phyloP scores from a whole-genome alignment of 495 filamentous ascomycete species.

The Thermothielavioides terrestris region DNA sequence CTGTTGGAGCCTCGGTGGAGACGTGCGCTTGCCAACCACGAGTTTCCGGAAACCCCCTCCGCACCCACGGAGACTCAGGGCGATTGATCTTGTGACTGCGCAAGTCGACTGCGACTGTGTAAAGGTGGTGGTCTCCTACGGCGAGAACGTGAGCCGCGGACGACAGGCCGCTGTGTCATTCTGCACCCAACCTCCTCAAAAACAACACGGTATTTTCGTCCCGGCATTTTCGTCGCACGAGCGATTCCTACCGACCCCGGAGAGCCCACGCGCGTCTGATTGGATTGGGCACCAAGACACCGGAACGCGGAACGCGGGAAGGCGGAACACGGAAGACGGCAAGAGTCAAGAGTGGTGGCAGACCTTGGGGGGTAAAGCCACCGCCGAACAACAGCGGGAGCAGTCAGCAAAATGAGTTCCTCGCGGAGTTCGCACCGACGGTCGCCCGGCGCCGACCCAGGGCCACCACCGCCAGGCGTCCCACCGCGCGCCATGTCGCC shows the following conservation, averaged over 20 bases:
- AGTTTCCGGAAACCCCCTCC: background rate
- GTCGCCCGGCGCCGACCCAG: conserved; percentile 42
- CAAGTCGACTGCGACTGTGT: no score
- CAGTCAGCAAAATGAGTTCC: conserved; percentile 29
- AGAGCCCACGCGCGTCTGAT: background rate
- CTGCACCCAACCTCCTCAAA: no score
- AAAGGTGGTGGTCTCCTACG: no score
- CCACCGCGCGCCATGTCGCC: conserved; percentile 37
- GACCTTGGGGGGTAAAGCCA: no score
- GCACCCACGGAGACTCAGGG: no score
- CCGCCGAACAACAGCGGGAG: background rate
- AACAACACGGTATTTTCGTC: no score
- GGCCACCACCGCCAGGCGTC: conserved; percentile 31
- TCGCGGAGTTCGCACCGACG: conserved; percentile 37
- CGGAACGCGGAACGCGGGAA: background rate
- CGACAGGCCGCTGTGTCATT: no score
- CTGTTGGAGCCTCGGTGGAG: conserved; percentile 12
- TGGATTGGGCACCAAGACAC: conserved; percentile 5
- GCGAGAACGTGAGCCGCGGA: no score
- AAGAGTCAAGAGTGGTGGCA: no score
- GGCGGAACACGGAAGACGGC: background rate
- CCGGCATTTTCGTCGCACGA: no score
- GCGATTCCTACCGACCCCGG: background rate
- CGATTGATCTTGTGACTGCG: no score
- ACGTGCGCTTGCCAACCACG: conserved; percentile 9